phyloP scores from a whole-genome alignment of 2,329 filamentous ascomycete genomes.

The Rhynchosporium secalis region DNA sequence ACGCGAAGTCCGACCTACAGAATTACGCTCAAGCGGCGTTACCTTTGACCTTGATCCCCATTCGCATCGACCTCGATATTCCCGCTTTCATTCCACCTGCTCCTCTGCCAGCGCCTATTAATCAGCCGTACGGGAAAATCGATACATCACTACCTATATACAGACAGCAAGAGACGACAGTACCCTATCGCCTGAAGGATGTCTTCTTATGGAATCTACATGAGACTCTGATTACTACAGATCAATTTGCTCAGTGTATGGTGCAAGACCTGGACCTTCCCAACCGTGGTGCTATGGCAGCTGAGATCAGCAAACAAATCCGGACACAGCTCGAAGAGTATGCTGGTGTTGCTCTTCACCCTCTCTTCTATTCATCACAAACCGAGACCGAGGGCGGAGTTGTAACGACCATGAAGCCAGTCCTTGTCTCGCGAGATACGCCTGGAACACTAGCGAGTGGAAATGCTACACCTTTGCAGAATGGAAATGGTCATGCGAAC shows the following conservation, averaged over 20 bases:
- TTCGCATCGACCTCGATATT: slow-evolving; percentile 93
- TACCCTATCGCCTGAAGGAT: slow-evolving; percentile 86
- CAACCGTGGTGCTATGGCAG: slow-evolving; percentile 65
- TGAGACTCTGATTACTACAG: slow-evolving; percentile 89
- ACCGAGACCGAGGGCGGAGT: slow-evolving; percentile 38
- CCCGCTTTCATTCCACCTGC: slow-evolving; percentile 70
- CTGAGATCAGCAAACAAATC: slow-evolving; percentile 90
- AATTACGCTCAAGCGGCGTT: slow-evolving; percentile 69
- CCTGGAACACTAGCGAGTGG: slow-evolving; percentile 51
- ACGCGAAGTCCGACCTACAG: slow-evolving; percentile 57
- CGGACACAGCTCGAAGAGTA: slow-evolving; percentile 95
- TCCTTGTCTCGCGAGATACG: slow-evolving; percentile 39
- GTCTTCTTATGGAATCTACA: slow-evolving; percentile 98
- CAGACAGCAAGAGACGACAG: slow-evolving; percentile 73
- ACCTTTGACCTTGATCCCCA: slow-evolving; percentile 88
- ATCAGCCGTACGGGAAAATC: slow-evolving; percentile 56
- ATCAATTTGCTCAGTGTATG: slow-evolving; percentile 88
- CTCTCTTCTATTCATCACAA: slow-evolving; percentile 72
- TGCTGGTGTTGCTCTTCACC: slow-evolving; percentile 88
- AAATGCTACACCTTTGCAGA: slow-evolving; percentile 58
- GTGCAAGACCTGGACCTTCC: slow-evolving; percentile 94
- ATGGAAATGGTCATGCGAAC: slow-evolving; percentile 45
- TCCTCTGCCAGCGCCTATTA: slow-evolving; percentile 63
- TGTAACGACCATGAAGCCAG: slow-evolving; percentile 38
- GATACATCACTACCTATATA: slow-evolving; percentile 78